Conservation (phyloP, 2,329 filamentous ascomycete genomes). For the Ceratocystis variospora region DNA sequence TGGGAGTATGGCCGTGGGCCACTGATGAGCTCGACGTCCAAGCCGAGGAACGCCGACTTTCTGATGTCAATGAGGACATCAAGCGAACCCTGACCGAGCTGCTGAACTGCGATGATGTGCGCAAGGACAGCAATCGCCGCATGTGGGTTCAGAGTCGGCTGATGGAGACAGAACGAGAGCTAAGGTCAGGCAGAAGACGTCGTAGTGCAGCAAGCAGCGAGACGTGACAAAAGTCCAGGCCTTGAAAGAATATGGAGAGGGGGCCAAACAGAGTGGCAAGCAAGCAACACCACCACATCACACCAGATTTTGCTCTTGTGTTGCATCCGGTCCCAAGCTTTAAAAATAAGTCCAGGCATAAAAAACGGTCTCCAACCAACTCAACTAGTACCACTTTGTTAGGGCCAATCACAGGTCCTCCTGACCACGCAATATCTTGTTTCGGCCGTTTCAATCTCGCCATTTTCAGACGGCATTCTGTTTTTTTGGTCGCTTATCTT, state of each 20-base stretch:
- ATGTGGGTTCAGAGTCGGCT: slow-evolving; percentile 46
- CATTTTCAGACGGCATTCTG: neutral
- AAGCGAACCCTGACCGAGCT: slow-evolving; percentile 48
- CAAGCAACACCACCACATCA: neutral
- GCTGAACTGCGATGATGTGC: slow-evolving; percentile 44
- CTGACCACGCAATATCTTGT: neutral
- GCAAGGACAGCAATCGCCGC: slow-evolving; percentile 37
- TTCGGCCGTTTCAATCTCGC: neutral
- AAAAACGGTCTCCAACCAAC: neutral
- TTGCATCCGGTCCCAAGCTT: neutral
- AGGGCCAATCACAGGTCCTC: neutral
- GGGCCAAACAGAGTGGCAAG: neutral
- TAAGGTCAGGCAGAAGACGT: slow-evolving; percentile 39
- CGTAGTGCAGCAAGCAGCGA: slow-evolving; percentile 27
- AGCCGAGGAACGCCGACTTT: slow-evolving; percentile 38
- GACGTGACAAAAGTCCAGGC: neutral
- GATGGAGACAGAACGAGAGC: slow-evolving; percentile 47
- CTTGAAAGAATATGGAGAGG: neutral
- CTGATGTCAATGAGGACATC: slow-evolving; percentile 45
- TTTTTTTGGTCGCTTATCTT: slow-evolving; percentile 1
- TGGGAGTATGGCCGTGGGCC: slow-evolving; percentile 3
- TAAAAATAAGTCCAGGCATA: neutral
- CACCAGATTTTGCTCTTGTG: neutral
- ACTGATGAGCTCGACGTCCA: slow-evolving; percentile 29
- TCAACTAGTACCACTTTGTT: neutral